Base-by-base conservation (phyloP, 31 red algal genomes). In the Pterothamnion heteromorphum region DNA sequence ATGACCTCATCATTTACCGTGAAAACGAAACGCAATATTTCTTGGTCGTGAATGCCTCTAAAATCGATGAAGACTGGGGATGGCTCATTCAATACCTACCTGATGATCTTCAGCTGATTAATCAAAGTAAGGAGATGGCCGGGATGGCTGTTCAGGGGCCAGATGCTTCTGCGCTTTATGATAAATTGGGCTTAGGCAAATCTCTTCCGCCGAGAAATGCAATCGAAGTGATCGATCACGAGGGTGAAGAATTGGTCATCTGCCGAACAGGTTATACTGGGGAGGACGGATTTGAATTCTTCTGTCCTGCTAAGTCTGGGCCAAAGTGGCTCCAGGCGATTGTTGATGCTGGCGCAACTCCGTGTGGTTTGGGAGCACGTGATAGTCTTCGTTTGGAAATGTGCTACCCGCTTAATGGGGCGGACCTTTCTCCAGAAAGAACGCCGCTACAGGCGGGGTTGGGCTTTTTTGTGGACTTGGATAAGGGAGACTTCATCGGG, bases 201-300 rank as follows among this genome's bases (percentile, higher is more conserved):
- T 43, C 87, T 0, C 93, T 99, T 93, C 90, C 95, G 38, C 9
- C 14, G 14, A 64, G 51, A n/a, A 64, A 64, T n/a, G 22, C 20
- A 14, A 28, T 28, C 23, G 51, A 64, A 18, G n/a, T n/a, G n/a
- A 18, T 9, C 14, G 51, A 64, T 9, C 9, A 83, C 9, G 22
- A 83, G 9, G 28, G 28, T 83, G 14, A 22, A 14, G 23, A 83
- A 83, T 99, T 99, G 57, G 97, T 99, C 95, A 92, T 91, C 20
- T 94, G 94, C 22, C 96, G 97, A 21, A 97, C 95, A 41, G 97
- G 97, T 0, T 99, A 99, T 74, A 99, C 97, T 0, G 97, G 97
- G 9, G 97, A 99, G 93, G 97, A 99, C 88, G 97, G 97, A 20
- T 99, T 97, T 88, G 97, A 99, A 76, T 57, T 99, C 14, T 97